phyloP scores from a whole-genome alignment of 495 filamentous ascomycete species.

The Xylaria nigripes region DNA sequence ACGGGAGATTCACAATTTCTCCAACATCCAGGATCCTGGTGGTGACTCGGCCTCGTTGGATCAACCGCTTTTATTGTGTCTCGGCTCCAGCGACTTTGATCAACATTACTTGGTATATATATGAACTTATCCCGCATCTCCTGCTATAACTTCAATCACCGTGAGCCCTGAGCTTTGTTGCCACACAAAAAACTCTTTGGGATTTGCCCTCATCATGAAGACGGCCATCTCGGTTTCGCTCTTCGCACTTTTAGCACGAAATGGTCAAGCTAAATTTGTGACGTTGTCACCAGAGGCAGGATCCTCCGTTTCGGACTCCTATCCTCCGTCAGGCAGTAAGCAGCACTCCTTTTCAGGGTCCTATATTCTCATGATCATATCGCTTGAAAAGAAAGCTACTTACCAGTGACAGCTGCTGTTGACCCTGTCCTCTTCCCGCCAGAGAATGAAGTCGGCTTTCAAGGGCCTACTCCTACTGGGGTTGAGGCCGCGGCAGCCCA shows the following conservation, averaged over 20 bases:
- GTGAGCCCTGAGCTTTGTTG: neutral
- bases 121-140: neutral
- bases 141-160: neutral
- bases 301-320: slow-evolving; percentile 16
- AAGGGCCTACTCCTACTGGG: slow-evolving; percentile 20
- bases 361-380: too few relatives aligned
- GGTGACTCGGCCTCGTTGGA: neutral
- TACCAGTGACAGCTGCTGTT: slow-evolving; percentile 13
- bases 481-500: slow-evolving; percentile 18
- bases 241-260: neutral
- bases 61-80: neutral
- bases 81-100: neutral
- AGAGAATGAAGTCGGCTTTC: slow-evolving; percentile 21
- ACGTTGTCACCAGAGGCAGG: slow-evolving; percentile 6
- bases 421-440: slow-evolving; percentile 20
- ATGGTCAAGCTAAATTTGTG: neutral
- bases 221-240: neutral
- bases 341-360: neutral
- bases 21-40: neutral
- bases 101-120: too few relatives aligned
- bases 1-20: too few relatives aligned
- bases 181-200: neutral
- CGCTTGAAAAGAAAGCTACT: neutral
- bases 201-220: neutral
- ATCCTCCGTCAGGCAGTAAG: slow-evolving; percentile 20